Evolutionary conservation across 2,329 filamentous ascomycete species (phyloP), one percentile per base, ranked within the genome.

Genomic region (Ophiostoma sp.): DNA sequence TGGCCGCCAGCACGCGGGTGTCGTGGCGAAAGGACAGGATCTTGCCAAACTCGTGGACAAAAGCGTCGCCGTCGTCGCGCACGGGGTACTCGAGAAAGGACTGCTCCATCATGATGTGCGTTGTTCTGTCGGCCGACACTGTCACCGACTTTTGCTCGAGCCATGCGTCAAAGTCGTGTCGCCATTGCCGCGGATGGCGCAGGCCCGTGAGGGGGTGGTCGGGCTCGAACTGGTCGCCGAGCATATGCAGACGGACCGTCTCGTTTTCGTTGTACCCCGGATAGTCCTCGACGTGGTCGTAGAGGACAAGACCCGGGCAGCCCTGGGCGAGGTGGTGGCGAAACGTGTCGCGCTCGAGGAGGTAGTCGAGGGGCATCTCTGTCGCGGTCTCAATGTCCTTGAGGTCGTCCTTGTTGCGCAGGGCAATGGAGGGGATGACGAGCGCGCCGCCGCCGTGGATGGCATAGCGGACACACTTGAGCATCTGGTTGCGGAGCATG

Each of bases 381-480:
- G 70, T 75, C 7, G 71, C 64, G 1, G 76, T 77, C 64, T 77
- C 75, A 60, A 78, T 78, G 36, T 78, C 77, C 52, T 75, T 71
- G 0, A 78, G 73, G 69, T 79, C 75, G 17, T 73, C 74, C 17
- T 76, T 74, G 68, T 79, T 78, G 41, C 79, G 76, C 64, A 78
- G 68, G 1, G 76, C 75, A 72, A 81, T 80, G 1, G 77, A 77
- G 2, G 79, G 79, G 1, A 81, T 54, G 2, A 80, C 79, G 0
- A 80, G 57, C 0, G 76, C 76, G 48, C 74, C 79, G 7, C 79
- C 80, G 36, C 75, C 79, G 66, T 76, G 75, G 62, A 81, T 81
- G 4, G 80, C 78, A 68, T 80, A 81, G 23, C 80, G 76, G 5
- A 81, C 76, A 73, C 80, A 81, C 67, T 79, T 80, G 3, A 81